Percentiles rank a stretch among this genome's conserved stretches.
These are phyloP conservation scores for Pseudoneurospora amorphoporcata DNA, from an alignment of 495 filamentous ascomycete species.

Conservation along the genomic window DNA sequence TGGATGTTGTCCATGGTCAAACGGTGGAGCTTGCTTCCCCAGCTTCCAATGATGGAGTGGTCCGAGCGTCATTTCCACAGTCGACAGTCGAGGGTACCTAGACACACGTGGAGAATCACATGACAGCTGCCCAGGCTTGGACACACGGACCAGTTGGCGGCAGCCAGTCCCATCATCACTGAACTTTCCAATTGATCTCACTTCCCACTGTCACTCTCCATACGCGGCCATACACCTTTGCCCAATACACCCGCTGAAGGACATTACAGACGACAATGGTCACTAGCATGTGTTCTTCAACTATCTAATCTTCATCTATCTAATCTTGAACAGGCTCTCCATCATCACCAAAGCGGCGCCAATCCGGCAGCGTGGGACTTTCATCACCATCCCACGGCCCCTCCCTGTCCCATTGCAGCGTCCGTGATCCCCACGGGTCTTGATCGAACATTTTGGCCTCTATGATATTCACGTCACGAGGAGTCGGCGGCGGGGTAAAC, in stretches of 20 bases:
- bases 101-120: background rate
- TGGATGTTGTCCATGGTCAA: background rate
- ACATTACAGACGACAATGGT: background rate
- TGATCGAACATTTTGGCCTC: background rate
- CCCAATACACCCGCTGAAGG: too few species aligned
- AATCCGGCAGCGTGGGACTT: background rate
- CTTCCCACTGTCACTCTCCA: too few species aligned
- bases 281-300: background rate
- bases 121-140: background rate
- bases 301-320: background rate
- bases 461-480: background rate
- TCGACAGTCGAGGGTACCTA: background rate
- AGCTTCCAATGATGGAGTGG: background rate
- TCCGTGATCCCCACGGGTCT: background rate
- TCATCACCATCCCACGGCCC: background rate
- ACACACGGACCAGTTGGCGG: background rate
- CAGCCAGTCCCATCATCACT: background rate
- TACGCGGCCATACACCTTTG: too few species aligned
- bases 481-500: background rate
- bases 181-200: too few species aligned
- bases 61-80: background rate
- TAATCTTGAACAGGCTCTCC: too few species aligned
- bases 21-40: background rate
- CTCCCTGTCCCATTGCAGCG: background rate
- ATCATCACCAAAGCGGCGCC: background rate